Conservation (phyloP, 441 rosid species). For the Erodium moschatum region DNA sequence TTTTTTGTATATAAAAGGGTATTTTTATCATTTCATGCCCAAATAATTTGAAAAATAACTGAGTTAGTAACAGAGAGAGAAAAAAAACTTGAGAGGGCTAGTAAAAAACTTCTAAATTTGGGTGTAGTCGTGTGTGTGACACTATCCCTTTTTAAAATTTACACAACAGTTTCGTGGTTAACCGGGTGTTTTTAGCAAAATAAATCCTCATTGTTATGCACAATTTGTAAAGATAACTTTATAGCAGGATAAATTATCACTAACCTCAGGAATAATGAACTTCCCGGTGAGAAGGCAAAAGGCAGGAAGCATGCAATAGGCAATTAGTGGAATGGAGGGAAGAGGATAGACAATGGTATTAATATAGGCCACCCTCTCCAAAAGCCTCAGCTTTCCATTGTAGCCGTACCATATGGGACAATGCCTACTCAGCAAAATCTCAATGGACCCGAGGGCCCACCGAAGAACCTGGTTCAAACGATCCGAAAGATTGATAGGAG, state of each 20-base stretch:
- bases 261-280: conserved; percentile 94
- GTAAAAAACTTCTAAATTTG: too few species aligned
- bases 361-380: conserved; percentile 82
- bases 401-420: conserved; percentile 98
- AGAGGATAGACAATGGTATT: conserved; percentile 90
- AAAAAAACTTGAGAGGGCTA: too few species aligned
- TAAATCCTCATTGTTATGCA: too few species aligned
- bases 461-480: conserved; percentile 98
- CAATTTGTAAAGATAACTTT: too few species aligned
- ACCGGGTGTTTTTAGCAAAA: too few species aligned
- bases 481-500: conserved; percentile 95
- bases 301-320: conserved; percentile 91
- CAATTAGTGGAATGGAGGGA: conserved; percentile 80
- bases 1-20: too few species aligned
- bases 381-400: conserved; percentile 72
- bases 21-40: too few species aligned
- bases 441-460: conserved; percentile 95
- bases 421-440: conserved; percentile 93
- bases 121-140: too few species aligned
- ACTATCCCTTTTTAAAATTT: too few species aligned
- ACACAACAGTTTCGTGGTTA: too few species aligned
- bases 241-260: background rate
- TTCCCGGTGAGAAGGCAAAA: conserved; percentile 87
- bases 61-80: too few species aligned
- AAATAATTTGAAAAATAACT: too few species aligned